Evolutionary conservation across 2,329 filamentous ascomycete species (phyloP), one percentile per base, ranked within the genome.

Genomic region (Aspergillus pseudoglaucus): DNA sequence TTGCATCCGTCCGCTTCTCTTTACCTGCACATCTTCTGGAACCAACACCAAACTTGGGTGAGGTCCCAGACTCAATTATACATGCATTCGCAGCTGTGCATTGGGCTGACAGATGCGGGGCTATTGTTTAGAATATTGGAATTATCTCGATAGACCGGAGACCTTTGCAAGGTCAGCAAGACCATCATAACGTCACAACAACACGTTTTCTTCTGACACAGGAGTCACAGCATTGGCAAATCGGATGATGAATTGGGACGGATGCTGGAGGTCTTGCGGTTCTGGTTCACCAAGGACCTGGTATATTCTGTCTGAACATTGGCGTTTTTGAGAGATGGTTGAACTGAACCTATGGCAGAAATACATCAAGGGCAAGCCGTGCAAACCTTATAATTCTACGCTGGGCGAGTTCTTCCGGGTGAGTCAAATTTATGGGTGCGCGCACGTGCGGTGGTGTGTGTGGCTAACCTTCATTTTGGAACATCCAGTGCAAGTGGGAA

Each of bases 261-360:
- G 58, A 96, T 96, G 88, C 80, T 98, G 45, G 90, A 91, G 63
- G 89, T 95, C 25, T 72, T 97, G 59, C 84, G 90, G 51, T 98
- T 97, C 72, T 98, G 93, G 93, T 95, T 97, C 62, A 97, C 93
- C 53, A 98, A 98, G 70, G 93, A 98, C 69, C 69, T 98, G 69
- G 80, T 82, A 73, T 56, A 39, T 47, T 47, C 49, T 10, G 35
- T 22, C 39, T 22, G 35, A 14, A 35, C 15, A 12, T 44, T 22
- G 17, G 43, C 10, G 14, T 44, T 22, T 30, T 30, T 38, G 18
- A 27, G 30, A 48, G 49, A 30, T 45, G 23, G 41, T 49, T 39
- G 44, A 23, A 50, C 58, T 67, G 45, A 60, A 44, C 15, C 7
- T 45, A 12, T 45, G 40, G 47, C 60, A 83, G 80, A 98, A 98